phyloP scores from a whole-genome alignment of 345 rosid genomes.

The Iberis pinnata region DNA sequence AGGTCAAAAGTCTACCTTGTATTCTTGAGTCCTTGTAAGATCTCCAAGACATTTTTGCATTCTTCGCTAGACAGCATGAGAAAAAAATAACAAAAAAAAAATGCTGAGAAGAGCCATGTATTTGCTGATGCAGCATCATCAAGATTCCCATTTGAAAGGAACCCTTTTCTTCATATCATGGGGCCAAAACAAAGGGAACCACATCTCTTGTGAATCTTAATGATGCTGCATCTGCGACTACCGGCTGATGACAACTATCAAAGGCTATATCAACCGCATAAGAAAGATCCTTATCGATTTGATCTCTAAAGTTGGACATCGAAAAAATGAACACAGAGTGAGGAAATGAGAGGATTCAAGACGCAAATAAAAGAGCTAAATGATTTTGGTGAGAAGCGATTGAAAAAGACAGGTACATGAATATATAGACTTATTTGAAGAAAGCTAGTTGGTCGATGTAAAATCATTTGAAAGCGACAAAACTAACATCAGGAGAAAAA shows the following conservation, averaged over 20 bases:
- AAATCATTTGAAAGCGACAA: constrained; percentile 31
- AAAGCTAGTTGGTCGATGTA: constrained; percentile 30
- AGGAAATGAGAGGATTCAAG: constrained; percentile 5
- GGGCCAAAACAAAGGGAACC: constrained; percentile 15
- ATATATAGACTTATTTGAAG: constrained; percentile 22
- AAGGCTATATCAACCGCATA: constrained; percentile 17
- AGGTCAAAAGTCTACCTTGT: no score
- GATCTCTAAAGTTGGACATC: constrained; percentile 5
- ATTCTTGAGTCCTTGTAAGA: no score
- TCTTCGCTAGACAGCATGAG: no score
- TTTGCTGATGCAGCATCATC: constrained; percentile 99
- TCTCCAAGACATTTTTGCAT: no score
- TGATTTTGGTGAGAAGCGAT: constrained; percentile 12
- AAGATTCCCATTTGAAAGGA: constrained; percentile 79
- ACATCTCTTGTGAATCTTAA: constrained; percentile 82
- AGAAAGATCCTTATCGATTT: not conserved
- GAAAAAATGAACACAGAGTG: not conserved
- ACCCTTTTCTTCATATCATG: constrained; percentile 14
- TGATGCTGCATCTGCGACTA: constrained; percentile 81
- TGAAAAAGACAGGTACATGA: constrained; percentile 21
- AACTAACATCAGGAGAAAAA: constrained; percentile 22
- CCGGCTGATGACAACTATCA: constrained; percentile 39
- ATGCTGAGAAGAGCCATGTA: constrained; percentile 24
- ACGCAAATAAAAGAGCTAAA: constrained; percentile 7
- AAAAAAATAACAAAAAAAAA: no score